Evolutionary conservation across 495 filamentous ascomycete genomes (phyloP).

Genomic region (Penicillium simplicissimum): DNA sequence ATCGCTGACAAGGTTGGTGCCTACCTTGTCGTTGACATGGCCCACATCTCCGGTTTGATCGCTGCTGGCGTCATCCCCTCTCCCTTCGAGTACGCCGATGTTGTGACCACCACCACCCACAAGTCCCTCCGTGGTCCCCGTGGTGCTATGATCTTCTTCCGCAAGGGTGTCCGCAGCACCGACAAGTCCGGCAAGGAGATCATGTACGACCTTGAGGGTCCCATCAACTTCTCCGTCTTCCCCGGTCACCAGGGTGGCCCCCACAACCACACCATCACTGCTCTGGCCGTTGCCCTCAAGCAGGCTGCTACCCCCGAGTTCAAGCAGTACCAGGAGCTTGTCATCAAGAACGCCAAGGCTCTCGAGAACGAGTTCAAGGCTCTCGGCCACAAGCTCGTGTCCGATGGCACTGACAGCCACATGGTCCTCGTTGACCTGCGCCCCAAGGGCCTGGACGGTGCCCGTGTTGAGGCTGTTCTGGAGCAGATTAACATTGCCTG

Average conservation of each 20-base stretch:
- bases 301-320: slow-evolving; percentile 93
- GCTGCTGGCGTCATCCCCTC: slow-evolving; percentile 91
- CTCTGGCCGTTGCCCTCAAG: slow-evolving; percentile 93
- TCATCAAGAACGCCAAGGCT: slow-evolving; percentile 89
- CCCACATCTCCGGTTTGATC: slow-evolving; percentile 96
- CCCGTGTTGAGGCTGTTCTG: slow-evolving; percentile 92
- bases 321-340: slow-evolving; percentile 92
- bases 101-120: slow-evolving; percentile 99
- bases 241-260: slow-evolving; percentile 98
- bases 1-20: slow-evolving; percentile 92
- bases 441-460: slow-evolving; percentile 78
- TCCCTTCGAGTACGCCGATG: slow-evolving; percentile 91
- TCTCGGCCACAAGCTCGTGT: slow-evolving; percentile 88
- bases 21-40: slow-evolving; percentile 97
- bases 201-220: slow-evolving; percentile 89
- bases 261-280: slow-evolving; percentile 99
- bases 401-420: slow-evolving; percentile 96
- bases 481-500: slow-evolving; percentile 98
- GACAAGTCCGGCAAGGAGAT: slow-evolving; percentile 92
- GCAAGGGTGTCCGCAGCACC: slow-evolving; percentile 86
- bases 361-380: slow-evolving; percentile 68
- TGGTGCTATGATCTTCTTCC: slow-evolving; percentile 99
- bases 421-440: slow-evolving; percentile 96
- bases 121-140: slow-evolving; percentile 98
- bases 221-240: slow-evolving; percentile 99